Evolutionary conservation across 805 yeast species (phyloP).

Genomic region (Wickerhamomyces bisporus): DNA sequence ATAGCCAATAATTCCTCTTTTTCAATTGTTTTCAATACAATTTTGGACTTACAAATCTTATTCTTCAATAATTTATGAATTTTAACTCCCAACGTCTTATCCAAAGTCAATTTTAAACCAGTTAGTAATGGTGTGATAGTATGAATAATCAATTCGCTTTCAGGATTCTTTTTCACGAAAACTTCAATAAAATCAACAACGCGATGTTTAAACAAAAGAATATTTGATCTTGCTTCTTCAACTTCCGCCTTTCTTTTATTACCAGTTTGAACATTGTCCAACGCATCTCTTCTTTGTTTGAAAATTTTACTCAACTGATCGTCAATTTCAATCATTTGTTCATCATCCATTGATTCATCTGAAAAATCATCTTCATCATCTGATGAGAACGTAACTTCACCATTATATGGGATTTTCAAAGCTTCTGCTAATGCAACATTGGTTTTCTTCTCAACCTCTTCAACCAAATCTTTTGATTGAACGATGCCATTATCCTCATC

Average conservation of each 20-base stretch:
- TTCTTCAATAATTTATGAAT: slow-evolving; percentile 67
- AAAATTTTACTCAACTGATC: slow-evolving; percentile 78
- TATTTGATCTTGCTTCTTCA: slow-evolving; percentile 72
- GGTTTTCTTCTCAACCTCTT: slow-evolving; percentile 48
- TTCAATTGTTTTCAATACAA: slow-evolving; percentile 19
- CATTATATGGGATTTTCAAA: slow-evolving; percentile 53
- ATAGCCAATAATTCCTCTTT: slow-evolving; percentile 20
- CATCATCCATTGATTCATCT: slow-evolving; percentile 90
- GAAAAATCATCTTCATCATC: slow-evolving; percentile 53
- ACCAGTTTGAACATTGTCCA: slow-evolving; percentile 51
- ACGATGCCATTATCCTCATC: slow-evolving; percentile 16
- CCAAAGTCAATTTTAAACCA: slow-evolving; percentile 63
- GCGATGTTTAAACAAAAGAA: slow-evolving; percentile 72
- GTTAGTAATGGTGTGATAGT: slow-evolving; percentile 52
- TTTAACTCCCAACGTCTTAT: slow-evolving; percentile 64
- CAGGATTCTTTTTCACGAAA: slow-evolving; percentile 37
- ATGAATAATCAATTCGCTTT: slow-evolving; percentile 32
- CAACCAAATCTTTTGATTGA: slow-evolving; percentile 17
- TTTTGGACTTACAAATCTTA: slow-evolving; percentile 47
- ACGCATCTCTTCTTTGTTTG: slow-evolving; percentile 70
- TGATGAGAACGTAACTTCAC: slow-evolving; percentile 35
- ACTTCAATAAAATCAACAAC: slow-evolving; percentile 72
- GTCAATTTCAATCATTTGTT: slow-evolving; percentile 93
- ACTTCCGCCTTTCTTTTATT: slow-evolving; percentile 68
- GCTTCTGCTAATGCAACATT: slow-evolving; percentile 66